A percentile compares a stretch with the other conserved stretches of the same genome.
Conservation (phyloP, 352 stramenopile species). For the Globisporangium abappressorium region DNA sequence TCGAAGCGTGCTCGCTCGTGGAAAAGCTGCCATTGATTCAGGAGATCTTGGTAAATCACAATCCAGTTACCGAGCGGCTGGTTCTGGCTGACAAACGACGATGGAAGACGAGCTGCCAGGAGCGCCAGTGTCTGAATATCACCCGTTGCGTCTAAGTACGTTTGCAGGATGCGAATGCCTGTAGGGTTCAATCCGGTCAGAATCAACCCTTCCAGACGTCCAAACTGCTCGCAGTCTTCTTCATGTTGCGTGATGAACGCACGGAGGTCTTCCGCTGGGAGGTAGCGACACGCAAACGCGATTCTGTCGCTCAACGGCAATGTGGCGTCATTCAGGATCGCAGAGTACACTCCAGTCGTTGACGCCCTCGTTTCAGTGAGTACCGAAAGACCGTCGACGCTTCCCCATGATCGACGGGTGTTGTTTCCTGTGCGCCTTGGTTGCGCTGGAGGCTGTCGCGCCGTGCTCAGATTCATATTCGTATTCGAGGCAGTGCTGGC, state of each 20-base stretch:
- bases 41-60: conserved; percentile 87
- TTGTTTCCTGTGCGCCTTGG: conserved; percentile 25
- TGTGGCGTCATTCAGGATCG: conserved; percentile 84
- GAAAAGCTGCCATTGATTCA: conserved; percentile 95
- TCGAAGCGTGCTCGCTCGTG: conserved; percentile 91
- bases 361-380: conserved; percentile 20
- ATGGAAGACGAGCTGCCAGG: conserved; percentile 63
- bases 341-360: conserved; percentile 45
- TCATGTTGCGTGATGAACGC: conserved; percentile 79
- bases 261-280: conserved; percentile 80
- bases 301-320: conserved; percentile 88
- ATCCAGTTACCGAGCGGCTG: conserved; percentile 85
- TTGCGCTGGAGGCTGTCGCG: conserved; percentile 28
- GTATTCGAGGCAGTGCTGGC: conserved; percentile 30
- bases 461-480: conserved; percentile 21
- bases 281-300: conserved; percentile 90
- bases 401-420: conserved; percentile 55
- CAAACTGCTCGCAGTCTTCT: conserved; percentile 74
- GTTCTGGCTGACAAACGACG: conserved; percentile 52
- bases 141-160: conserved; percentile 86
- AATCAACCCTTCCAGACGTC: conserved; percentile 89
- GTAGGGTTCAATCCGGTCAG: conserved; percentile 84
- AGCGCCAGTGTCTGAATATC: conserved; percentile 93
- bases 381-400: conserved; percentile 48
- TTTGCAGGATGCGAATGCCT: conserved; percentile 87